Percentiles rank a stretch among this genome's conserved stretches.
Conservation (phyloP, 2,329 filamentous ascomycete species). For the Aaosphaeria pasadenensis region DNA sequence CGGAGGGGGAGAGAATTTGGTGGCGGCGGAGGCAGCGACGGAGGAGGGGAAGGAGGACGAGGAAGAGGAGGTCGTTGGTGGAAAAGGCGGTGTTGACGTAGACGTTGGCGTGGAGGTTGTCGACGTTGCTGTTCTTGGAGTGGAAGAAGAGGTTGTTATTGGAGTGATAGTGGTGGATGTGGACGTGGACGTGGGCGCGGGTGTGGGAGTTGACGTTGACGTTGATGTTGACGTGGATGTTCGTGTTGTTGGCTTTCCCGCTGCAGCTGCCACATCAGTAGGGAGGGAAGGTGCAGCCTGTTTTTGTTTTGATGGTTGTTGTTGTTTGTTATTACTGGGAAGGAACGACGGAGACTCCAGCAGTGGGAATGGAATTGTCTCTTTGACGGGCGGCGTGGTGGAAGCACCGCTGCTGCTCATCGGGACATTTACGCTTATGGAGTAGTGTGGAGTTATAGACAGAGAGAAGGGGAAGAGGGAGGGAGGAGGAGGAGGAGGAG, state of each 20-base stretch:
- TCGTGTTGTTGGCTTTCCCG: neutral
- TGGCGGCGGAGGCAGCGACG: slow-evolving; percentile 4
- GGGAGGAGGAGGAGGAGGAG: neutral
- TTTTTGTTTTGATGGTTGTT: neutral
- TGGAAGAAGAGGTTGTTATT: neutral
- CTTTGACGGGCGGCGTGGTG: no score
- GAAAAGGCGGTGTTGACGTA: neutral
- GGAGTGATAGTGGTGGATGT: neutral
- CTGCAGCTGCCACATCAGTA: neutral
- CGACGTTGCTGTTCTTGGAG: neutral
- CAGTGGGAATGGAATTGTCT: neutral
- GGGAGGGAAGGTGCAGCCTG: neutral
- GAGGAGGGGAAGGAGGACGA: slow-evolving; percentile 7
- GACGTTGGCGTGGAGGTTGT: neutral
- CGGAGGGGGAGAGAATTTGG: neutral
- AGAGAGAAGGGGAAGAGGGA: neutral
- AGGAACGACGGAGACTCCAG: neutral
- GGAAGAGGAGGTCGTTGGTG: slow-evolving; percentile 5
- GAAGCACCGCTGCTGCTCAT: neutral
- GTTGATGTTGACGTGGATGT: neutral
- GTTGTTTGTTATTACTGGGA: neutral
- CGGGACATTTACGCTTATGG: neutral
- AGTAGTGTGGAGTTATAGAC: neutral
- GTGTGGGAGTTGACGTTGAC: neutral
- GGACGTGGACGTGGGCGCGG: neutral